Base-by-base conservation (phyloP, 2,329 filamentous ascomycete genomes). In the Dactylonectria macrodidyma region DNA sequence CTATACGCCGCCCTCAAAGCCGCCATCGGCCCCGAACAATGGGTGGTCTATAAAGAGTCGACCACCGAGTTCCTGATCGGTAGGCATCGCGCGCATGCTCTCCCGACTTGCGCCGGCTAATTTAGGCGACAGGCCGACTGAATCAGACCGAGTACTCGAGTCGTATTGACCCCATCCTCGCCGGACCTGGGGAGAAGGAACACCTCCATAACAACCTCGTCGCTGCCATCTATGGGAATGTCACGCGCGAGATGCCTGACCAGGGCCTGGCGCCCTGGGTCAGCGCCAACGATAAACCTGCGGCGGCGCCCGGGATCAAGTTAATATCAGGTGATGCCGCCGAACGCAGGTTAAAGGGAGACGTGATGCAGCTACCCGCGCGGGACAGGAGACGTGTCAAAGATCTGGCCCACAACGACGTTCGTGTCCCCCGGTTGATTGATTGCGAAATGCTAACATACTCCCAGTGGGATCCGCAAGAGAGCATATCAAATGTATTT, bases 291-390 rank as follows among this genome's bases (percentile, higher is more conserved):
- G 90, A 92, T 74, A 92, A 92, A 75, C 90, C 90, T 19, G 81
- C 86, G 19, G 81, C 87, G 11, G 84, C 84, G 48, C 82, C 86
- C 36, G 87, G 87, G 70, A 87, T 83, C 71, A 92, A 92, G 77
- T 88, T 89, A 24, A 85, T 89, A 54, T 89, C 87, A 33, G 89
- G 89, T 33, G 90, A 92, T 84, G 89, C 90, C 38, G 86, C 88
- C 41, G 90, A 93, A 80, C 85, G 90, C 73, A 86, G 86, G 72
- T 79, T 92, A 56, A 92, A 92, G 82, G 89, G 87, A 72, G 90
- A 92, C 76, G 89, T 93, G 67, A 92, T 92, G 91, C 89, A 91
- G 75, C 84, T 93, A 51, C 90, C 89, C n/a, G 89, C 85, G 65
- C 85, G 89, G 72, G 90, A 93, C 76, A 84, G 91, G 70, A 84